phyloP scores from a whole-genome alignment of 1,284 basidiomycete genomes.

The Coniferiporia weirii region DNA sequence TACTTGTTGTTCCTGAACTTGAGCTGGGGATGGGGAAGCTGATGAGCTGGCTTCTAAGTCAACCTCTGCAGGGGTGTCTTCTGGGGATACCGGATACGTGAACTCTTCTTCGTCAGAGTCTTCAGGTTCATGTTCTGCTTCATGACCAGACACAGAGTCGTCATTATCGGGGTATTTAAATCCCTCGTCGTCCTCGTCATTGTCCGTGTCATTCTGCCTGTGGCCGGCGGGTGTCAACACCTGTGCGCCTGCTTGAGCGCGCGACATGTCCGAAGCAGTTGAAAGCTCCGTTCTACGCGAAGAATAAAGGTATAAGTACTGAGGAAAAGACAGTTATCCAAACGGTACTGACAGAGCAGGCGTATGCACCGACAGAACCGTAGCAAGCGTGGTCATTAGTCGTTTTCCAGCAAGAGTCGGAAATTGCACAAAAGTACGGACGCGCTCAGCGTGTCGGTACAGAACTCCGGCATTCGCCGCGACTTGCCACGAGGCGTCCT shows the following conservation, averaged over 20 bases:
- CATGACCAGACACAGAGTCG: neutral
- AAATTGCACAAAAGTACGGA: neutral
- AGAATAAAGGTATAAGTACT: neutral
- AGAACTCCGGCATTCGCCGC: neutral
- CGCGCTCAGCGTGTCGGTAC: too few relatives aligned
- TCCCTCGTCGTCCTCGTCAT: constrained; percentile 13
- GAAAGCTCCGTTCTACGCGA: neutral
- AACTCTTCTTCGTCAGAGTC: constrained; percentile 26
- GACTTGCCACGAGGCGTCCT: neutral
- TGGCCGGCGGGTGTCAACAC: neutral
- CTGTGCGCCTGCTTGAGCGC: neutral
- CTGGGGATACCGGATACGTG: constrained; percentile 20
- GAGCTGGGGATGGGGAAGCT: constrained; percentile 1
- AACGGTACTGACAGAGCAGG: neutral
- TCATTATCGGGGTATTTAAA: constrained; percentile 15
- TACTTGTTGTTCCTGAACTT: neutral
- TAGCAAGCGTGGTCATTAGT: neutral
- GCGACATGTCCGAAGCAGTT: neutral
- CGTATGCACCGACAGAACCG: neutral
- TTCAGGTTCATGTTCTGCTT: constrained; percentile 8
- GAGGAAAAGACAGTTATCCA: neutral
- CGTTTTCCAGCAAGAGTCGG: neutral
- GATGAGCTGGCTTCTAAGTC: neutral
- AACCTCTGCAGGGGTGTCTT: neutral
- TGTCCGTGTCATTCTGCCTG: neutral